These are phyloP conservation scores for Secale cereale DNA, from an alignment of 176 grass and related monocot species.

Conservation along the genomic window DNA sequence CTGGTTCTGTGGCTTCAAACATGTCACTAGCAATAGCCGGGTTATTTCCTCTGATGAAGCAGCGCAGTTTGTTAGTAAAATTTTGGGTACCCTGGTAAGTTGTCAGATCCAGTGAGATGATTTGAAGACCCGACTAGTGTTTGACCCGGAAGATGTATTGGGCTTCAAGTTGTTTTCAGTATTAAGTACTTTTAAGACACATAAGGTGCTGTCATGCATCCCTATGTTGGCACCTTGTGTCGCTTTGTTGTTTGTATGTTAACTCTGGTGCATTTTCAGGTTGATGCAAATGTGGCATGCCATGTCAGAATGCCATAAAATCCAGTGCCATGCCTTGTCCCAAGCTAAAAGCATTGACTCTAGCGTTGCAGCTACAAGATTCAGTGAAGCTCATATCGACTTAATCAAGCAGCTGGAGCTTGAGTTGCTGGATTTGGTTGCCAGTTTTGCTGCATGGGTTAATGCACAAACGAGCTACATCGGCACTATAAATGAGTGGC, in stretches of 20 bases:
- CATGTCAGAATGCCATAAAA: constrained; percentile 69
- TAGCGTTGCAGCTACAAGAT: constrained; percentile 23
- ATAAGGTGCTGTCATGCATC: not conserved
- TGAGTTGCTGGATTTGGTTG: constrained; percentile 41
- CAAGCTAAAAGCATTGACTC: constrained; percentile 48
- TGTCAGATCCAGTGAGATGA: not conserved
- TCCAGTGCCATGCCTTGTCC: constrained; percentile 52
- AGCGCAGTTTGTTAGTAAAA: not conserved
- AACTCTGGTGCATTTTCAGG: constrained; percentile 37
- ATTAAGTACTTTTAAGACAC: not conserved
- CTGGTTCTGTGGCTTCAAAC: not conserved
- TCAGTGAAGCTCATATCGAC: constrained; percentile 48
- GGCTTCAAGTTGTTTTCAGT: not conserved
- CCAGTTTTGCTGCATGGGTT: constrained; percentile 56
- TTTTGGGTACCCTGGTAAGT: not conserved
- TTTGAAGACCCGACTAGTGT: not conserved
- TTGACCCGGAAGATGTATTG: not conserved
- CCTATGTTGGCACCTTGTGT: not conserved
- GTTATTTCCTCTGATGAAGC: not conserved
- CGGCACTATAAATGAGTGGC: constrained; percentile 65
- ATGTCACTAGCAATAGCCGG: not conserved
- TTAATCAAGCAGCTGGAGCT: constrained; percentile 44
- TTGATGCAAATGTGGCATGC: constrained; percentile 70
- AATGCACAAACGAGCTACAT: constrained; percentile 51
- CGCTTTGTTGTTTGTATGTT: not conserved